These are phyloP conservation scores for Colletotrichum costaricense DNA, from an alignment of 2,329 filamentous ascomycete species.

Conservation along the genomic window DNA sequence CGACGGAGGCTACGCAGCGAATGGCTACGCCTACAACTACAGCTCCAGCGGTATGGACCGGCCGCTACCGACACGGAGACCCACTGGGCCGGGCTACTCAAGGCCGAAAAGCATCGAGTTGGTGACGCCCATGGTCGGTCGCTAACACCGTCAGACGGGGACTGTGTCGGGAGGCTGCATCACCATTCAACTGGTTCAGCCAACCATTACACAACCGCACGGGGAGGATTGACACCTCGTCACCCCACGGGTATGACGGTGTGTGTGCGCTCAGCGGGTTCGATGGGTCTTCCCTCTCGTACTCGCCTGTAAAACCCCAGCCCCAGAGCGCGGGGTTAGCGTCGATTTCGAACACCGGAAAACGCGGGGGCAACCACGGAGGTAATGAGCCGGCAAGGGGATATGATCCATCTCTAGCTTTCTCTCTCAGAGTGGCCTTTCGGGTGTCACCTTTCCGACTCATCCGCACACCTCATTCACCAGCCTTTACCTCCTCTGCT, in stretches of 20 bases:
- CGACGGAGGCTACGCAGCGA: conserved; percentile 55
- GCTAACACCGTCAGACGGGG: conserved; percentile 44
- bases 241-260: neutral
- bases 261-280: neutral
- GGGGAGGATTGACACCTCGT: neutral
- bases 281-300: conserved; percentile 4
- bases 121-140: conserved; percentile 68
- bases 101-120: conserved; percentile 73
- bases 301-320: conserved; percentile 27
- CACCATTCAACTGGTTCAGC: conserved; percentile 4
- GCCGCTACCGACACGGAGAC: conserved; percentile 67
- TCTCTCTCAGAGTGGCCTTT: neutral
- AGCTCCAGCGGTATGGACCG: conserved; percentile 58
- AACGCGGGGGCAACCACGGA: conserved; percentile 26
- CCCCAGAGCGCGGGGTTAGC: conserved; percentile 28
- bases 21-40: conserved; percentile 52
- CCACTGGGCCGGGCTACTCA: conserved; percentile 58
- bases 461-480: conserved; percentile 7
- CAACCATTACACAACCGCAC: conserved; percentile 3
- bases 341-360: conserved; percentile 25
- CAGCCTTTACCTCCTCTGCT: neutral
- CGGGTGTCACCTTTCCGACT: conserved; percentile 17
- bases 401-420: conserved; percentile 6
- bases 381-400: conserved; percentile 5
- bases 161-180: neutral